Conservation (phyloP, 169 alveolate species). For the Hammondia hammondi region DNA sequence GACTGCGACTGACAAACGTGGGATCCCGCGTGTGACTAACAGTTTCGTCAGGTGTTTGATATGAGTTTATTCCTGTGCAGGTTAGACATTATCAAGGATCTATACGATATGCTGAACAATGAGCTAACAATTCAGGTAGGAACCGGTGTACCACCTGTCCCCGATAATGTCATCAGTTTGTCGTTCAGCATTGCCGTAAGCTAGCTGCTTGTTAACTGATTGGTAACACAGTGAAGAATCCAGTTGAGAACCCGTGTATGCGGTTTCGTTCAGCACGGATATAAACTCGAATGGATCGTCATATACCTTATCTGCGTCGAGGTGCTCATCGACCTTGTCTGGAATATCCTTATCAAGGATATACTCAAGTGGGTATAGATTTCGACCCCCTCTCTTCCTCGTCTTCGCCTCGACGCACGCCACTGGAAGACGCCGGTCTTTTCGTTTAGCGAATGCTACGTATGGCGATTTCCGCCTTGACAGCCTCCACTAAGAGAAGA, state of each 20-base stretch:
- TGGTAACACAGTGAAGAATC: neutral
- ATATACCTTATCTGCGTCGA: conserved; percentile 83
- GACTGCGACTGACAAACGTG: neutral
- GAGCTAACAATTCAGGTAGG: conserved; percentile 82
- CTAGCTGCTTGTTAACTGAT: neutral
- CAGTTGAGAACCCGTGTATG: neutral
- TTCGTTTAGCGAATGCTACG: conserved; percentile 12
- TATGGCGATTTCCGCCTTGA: conserved; percentile 63
- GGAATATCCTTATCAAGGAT: conserved; percentile 86
- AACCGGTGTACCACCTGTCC: neutral
- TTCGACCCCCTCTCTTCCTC: neutral
- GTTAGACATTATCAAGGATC: conserved; percentile 85
- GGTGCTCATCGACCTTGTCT: conserved; percentile 84
- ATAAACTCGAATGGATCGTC: conserved; percentile 87
- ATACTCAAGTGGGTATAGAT: conserved; percentile 80
- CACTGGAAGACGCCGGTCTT: neutral
- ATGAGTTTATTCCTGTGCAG: conserved; percentile 33
- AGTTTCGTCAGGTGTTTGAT: neutral
- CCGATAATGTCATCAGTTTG: no score
- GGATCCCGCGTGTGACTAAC: no score
- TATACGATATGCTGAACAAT: conserved; percentile 86
- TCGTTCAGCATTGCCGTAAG: no score
- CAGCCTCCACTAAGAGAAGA: conserved; percentile 47
- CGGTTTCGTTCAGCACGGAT: conserved; percentile 81
- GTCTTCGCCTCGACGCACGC: neutral